Conservation (phyloP, 139 green algal genomes). For the Volvox africanus region DNA sequence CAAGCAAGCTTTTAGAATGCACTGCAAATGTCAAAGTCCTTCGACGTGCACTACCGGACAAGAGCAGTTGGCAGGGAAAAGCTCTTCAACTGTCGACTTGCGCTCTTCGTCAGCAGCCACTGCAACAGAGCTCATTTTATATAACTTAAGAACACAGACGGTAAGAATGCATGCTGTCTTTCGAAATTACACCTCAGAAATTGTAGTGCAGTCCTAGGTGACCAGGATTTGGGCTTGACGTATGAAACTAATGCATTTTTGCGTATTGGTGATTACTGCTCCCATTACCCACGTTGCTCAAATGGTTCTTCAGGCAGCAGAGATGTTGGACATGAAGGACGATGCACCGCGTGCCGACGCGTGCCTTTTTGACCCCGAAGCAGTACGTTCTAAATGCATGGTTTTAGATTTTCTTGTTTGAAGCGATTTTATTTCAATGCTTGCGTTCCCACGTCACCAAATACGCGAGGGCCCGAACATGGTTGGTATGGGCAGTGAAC, state of each 20-base stretch:
- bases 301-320: neutral
- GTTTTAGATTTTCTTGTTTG: no score
- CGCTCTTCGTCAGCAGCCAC: neutral
- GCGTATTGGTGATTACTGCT: no score
- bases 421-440: no score
- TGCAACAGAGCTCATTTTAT: neutral
- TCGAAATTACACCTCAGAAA: neutral
- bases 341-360: neutral
- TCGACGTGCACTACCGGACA: neutral
- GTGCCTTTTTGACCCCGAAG: neutral
- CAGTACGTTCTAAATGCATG: neutral
- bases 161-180: neutral
- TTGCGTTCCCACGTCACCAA: no score
- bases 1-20: no score
- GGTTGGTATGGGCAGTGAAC: no score
- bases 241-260: no score
- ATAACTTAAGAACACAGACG: neutral
- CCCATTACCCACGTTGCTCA: no score
- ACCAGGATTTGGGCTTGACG: neutral
- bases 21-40: neutral
- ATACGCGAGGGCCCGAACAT: no score
- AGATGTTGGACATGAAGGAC: neutral
- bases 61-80: neutral
- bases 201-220: neutral
- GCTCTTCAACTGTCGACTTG: neutral